Percentiles rank a stretch among this genome's conserved stretches.
Conservation (phyloP, 495 filamentous ascomycete genomes). For the Lasiosphaeria miniovina region DNA sequence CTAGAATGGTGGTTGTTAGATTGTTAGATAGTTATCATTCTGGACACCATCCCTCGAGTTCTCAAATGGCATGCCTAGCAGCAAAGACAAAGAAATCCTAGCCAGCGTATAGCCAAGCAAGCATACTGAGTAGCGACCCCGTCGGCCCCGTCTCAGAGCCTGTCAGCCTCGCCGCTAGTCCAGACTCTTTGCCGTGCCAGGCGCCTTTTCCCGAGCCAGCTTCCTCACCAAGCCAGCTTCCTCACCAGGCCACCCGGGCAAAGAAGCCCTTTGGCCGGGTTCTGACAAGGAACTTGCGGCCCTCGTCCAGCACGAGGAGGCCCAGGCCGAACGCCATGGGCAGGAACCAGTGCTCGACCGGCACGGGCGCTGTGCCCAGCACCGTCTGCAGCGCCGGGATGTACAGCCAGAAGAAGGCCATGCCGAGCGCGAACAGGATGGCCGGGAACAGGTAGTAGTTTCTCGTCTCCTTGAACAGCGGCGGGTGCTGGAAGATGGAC, state of each 20-base stretch:
- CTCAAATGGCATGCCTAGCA: too few relatives aligned
- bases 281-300: constrained; percentile 51
- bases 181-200: background rate
- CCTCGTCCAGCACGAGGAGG: constrained; percentile 57
- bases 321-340: constrained; percentile 61
- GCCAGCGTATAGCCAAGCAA: too few relatives aligned
- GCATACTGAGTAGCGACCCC: too few relatives aligned
- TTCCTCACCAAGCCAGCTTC: constrained; percentile 29
- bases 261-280: constrained; percentile 45
- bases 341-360: constrained; percentile 64
- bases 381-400: constrained; percentile 54
- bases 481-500: constrained; percentile 63
- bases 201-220: background rate
- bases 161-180: background rate
- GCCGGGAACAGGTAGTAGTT: constrained; percentile 65
- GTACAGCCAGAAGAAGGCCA: constrained; percentile 64
- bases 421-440: constrained; percentile 58
- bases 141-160: too few relatives aligned
- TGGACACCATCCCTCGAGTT: too few relatives aligned
- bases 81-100: too few relatives aligned
- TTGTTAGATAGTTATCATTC: too few relatives aligned
- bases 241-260: constrained; percentile 52
- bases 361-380: constrained; percentile 53
- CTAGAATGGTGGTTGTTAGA: too few relatives aligned
- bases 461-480: constrained; percentile 53